These are phyloP conservation scores for Quercus suber DNA, from an alignment of 306 rosid genomes.

Conservation along the genomic window DNA sequence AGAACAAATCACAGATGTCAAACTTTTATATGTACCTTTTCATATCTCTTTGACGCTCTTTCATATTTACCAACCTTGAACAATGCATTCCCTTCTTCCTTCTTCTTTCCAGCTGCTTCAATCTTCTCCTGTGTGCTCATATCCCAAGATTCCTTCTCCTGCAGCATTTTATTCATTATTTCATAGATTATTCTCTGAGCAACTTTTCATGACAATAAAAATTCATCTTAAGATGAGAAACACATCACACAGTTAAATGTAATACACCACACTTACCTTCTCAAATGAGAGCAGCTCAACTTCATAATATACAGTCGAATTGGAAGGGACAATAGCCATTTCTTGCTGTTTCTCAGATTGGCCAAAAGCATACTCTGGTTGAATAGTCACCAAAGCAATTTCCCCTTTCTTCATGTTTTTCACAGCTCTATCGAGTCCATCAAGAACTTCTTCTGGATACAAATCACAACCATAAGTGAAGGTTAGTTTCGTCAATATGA, in stretches of 20 bases:
- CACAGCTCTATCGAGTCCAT: conserved; percentile 82
- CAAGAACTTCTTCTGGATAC: conserved; percentile 78
- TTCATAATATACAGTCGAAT: conserved; percentile 72
- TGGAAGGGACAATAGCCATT: conserved; percentile 73
- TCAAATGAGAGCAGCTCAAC: conserved; percentile 76
- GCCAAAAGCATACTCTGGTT: conserved; percentile 90
- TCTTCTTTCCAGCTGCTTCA: conserved; percentile 42
- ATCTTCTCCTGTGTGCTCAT: conserved; percentile 39
- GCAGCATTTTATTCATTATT: neutral
- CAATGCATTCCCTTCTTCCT: conserved; percentile 45
- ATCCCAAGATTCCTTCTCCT: conserved; percentile 53
- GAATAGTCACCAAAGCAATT: conserved; percentile 60
- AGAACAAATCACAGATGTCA: neutral
- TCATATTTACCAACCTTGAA: conserved; percentile 43
- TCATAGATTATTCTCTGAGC: neutral
- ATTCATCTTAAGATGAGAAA: too few species aligned
- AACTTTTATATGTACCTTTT: conserved; percentile 17
- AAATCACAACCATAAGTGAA: conserved; percentile 1
- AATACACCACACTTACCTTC: conserved; percentile 47
- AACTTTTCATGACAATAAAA: neutral
- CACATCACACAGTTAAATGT: too few species aligned
- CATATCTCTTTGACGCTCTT: conserved; percentile 49
- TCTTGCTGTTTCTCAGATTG: conserved; percentile 57
- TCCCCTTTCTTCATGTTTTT: conserved; percentile 95
- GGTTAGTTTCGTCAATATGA: neutral